Conservation (phyloP, 2,329 filamentous ascomycete species). For the Fusarium brachygibbosum region DNA sequence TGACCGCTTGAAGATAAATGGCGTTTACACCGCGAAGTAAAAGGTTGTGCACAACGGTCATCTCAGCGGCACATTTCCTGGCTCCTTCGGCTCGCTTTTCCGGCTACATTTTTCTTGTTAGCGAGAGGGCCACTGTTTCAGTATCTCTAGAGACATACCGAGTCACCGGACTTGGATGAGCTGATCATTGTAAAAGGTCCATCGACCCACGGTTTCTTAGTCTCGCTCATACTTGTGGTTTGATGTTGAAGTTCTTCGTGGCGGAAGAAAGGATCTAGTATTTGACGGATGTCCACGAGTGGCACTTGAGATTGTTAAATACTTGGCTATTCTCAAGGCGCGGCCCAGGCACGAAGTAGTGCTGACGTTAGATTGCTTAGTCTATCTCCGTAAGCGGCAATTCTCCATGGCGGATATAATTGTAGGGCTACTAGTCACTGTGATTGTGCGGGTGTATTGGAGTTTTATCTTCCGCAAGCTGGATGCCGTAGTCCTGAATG, state of each 20-base stretch:
- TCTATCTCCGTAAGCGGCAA: background rate
- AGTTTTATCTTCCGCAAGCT: background rate
- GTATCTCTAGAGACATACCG: conserved; percentile 23
- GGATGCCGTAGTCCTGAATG: background rate
- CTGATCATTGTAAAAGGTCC: conserved; percentile 53
- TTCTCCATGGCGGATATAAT: background rate
- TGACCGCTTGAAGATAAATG: conserved; percentile 55
- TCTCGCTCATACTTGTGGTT: conserved; percentile 6
- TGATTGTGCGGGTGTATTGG: too few species aligned
- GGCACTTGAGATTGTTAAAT: background rate
- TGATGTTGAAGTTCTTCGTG: background rate
- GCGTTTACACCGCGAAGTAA: conserved; percentile 56
- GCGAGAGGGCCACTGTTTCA: background rate
- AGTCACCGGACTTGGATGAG: conserved; percentile 41
- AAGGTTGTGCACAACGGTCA: conserved; percentile 56
- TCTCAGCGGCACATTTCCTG: conserved; percentile 47
- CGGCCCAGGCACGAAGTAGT: background rate
- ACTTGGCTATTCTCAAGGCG: background rate
- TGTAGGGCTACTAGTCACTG: conserved; percentile 9
- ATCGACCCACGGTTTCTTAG: conserved; percentile 51
- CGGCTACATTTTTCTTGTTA: conserved; percentile 12
- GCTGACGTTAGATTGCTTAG: conserved; percentile 21
- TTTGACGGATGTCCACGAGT: background rate
- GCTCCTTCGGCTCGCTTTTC: conserved; percentile 40
- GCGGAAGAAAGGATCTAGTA: too few species aligned